phyloP scores from a whole-genome alignment of 1,284 basidiomycete species.

The Trametes sp. region DNA sequence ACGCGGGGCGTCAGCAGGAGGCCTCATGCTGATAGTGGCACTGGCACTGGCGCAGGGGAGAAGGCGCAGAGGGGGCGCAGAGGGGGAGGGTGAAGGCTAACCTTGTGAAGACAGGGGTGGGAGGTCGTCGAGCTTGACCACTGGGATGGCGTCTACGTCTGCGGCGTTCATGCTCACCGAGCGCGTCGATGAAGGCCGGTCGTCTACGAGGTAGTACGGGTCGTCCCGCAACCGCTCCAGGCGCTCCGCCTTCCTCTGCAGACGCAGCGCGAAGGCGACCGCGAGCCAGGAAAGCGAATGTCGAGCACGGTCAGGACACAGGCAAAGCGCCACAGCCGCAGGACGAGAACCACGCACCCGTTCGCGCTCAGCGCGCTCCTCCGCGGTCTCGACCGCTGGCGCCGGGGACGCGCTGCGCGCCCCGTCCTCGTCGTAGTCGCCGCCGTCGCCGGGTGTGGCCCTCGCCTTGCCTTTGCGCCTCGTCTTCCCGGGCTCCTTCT shows the following conservation, averaged over 20 bases:
- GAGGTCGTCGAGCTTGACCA: conserved; percentile 80
- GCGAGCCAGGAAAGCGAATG: too few species aligned
- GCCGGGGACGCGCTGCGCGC: conserved; percentile 37
- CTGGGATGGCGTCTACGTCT: conserved; percentile 86
- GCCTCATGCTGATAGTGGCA: neutral
- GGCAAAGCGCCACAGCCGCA: neutral
- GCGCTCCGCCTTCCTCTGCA: conserved; percentile 77
- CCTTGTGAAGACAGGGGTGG: conserved; percentile 53
- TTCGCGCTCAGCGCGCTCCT: conserved; percentile 65
- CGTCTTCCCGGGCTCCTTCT: conserved; percentile 26
- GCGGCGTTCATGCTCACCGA: conserved; percentile 45
- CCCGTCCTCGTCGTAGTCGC: conserved; percentile 20
- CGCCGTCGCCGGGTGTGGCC: conserved; percentile 50
- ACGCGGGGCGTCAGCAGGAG: neutral
- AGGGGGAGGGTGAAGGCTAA: conserved; percentile 33
- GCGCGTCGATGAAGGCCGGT: conserved; percentile 49
- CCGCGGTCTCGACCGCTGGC: conserved; percentile 58
- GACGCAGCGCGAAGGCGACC: neutral
- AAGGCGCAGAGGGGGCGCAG: neutral
- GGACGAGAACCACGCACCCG: conserved; percentile 50
- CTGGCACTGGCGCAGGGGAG: neutral
- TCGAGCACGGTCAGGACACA: too few species aligned
- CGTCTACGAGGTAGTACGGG: conserved; percentile 87
- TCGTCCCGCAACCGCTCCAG: conserved; percentile 80
- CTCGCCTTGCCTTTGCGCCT: conserved; percentile 44